phyloP scores from a whole-genome alignment of 2,329 filamentous ascomycete genomes.

The Pestalotiopsis sp. region DNA sequence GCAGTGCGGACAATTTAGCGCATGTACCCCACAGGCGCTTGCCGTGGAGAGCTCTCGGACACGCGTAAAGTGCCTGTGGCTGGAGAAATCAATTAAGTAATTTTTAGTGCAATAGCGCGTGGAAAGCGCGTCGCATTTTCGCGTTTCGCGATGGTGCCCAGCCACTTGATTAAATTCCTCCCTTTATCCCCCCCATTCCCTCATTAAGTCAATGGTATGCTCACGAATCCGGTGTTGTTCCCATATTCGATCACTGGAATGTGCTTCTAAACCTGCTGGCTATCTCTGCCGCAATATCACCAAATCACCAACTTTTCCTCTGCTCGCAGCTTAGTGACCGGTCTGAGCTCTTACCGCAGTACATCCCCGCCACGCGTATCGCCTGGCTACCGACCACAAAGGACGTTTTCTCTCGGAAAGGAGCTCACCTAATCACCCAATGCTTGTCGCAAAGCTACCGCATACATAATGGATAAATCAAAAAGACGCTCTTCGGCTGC shows the following conservation, averaged over 20 bases:
- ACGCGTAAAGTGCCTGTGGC: not conserved
- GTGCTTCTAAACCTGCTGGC: not conserved
- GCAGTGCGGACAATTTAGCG: not conserved
- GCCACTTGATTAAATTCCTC: slow-evolving; percentile 6
- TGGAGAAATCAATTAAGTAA: slow-evolving; percentile 11
- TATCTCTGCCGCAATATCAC: not conserved
- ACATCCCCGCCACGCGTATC: not conserved
- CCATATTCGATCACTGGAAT: slow-evolving; percentile 4
- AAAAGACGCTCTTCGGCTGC: not conserved
- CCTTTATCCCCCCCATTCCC: not conserved
- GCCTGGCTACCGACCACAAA: not conserved
- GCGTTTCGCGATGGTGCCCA: slow-evolving; percentile 9
- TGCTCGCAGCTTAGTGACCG: not conserved
- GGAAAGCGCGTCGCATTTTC: slow-evolving; percentile 5
- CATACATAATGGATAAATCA: not conserved
- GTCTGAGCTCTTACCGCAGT: not conserved
- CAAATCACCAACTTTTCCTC: not conserved
- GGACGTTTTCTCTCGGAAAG: not conserved
- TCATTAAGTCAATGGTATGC: not conserved
- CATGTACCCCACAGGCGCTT: not conserved
- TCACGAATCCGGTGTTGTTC: not conserved
- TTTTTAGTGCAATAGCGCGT: not conserved
- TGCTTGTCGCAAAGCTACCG: not conserved
- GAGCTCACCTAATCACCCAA: not conserved
- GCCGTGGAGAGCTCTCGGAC: not conserved